Base-by-base conservation (phyloP, 1,139 yeast genomes). In the Yamadazyma buinensis region DNA sequence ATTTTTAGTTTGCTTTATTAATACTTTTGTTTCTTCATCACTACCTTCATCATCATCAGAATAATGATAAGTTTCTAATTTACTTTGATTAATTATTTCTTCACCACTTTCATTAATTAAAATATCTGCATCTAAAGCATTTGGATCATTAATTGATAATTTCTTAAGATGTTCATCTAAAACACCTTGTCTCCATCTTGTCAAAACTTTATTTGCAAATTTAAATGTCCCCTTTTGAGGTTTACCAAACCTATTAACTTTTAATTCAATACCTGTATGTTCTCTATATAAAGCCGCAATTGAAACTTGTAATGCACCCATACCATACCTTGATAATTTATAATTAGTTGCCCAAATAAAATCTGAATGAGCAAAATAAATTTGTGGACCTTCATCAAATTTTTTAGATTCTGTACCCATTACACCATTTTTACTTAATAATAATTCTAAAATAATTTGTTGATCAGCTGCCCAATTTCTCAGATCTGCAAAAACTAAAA, bases 391-490 rank as follows among this genome's bases (percentile, higher is more conserved):
- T 49, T 84, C 87, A 39, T 78, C 82, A 53, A 59, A 80, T 15
- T 83, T 75, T 46, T 77, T 71, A 19, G 84, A 76, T 35, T 71
- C 66, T 5, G 95, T 84, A 27, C 95, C 94, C 94, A 85, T 83
- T 30, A 76, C 78, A 51, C 95, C 95, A 41, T 78, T 67, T 50
- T 81, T 75, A 38, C 88, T 80, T 59, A 84, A 67, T 34, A 84
- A 68, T 47, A 85, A 66, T 53, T 84, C 95, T 52, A 85, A 67
- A 44, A 84, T 84, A 54, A 85, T 84, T 57, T 85, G 95, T 59
- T 84, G 92, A 57, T 85, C 95, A 23, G 86, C 88, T 32, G 92
- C 94, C 94, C 95, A 84, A 55, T 84, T 85, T 61, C 94, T 72
- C 8, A 87, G 79, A 58, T 84, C 92, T 9, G 92, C 92, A 65